Base-by-base conservation (phyloP, 2,329 filamentous ascomycete species). In the Fusarium marasasianum region DNA sequence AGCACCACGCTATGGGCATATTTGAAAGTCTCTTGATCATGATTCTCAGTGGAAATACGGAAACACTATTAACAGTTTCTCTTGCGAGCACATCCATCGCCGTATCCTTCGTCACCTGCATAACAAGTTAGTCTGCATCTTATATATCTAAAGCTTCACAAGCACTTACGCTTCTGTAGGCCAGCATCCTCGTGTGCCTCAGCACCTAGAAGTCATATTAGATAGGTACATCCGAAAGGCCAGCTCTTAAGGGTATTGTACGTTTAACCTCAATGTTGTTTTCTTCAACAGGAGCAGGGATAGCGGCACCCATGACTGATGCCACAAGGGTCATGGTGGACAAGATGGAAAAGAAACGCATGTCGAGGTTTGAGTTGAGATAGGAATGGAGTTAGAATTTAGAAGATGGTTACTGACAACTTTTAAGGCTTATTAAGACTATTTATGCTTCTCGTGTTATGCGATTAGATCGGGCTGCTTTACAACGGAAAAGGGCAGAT, bases 91-190 rank as follows among this genome's bases (percentile, higher is more conserved):
- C 45, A 48, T 4, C 20, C 45, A 12, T 48, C 45, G 1, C 45
- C 45, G 20, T 48, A 48, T 17, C 45, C 45, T 22, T 48, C 45
- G 14, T 48, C 45, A 29, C 45, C 45, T 48, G 0, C 5, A 6
- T 48, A 12, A 12, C 6, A 22, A 12, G 18, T 48, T 6, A 31
- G 45, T 3, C 4, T 5, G 9, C 8, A 22, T 31, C 7, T 8
- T 11, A 1, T 8, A 3, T 44, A 0, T 12, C 2, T 11, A 0
- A 15, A 17, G 13, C 20, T 0, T 15, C 6, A 15, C n/a, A 20
- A 20, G 12, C 2, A 0, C 17, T 6, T 35, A 51, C 31, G 31
- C 31, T 51, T 51, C 48, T 51, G 48, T 11, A 51, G 48, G 12
- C 31, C 0, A 1, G 31, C 31, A 24, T 24, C n/a, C 12, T 51